Evolutionary conservation across 768 basidiomycete species (phyloP), one percentile per base, ranked within the genome.

Genomic region (Auriculariales sp.): DNA sequence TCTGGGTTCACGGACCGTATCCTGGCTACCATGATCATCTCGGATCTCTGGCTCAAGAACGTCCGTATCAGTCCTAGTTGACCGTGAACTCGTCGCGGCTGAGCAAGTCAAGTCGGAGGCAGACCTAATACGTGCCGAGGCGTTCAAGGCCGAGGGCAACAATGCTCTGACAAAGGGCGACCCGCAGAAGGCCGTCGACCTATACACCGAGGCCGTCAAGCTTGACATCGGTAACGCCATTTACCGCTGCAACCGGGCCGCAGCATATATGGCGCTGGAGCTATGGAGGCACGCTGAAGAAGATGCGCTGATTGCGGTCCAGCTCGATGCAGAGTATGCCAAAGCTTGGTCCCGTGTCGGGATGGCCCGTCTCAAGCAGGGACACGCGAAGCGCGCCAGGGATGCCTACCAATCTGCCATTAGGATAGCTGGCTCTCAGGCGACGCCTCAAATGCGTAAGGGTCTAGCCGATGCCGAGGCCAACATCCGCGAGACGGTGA

Each of bases 161-260:
- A 28, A 48, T 15, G 47, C 47, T 14, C 14, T 28, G 47, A 39
- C 27, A 31, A 48, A 14, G 30, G 32, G 32, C 14, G 28, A 48
- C 11, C 32, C 11, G 15, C 14, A 48, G 24, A 39, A n/a, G 14
- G 47, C 47, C 14, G n/a, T 39, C 24, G 32, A 48, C 15, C 22
- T 35, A 14, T 48, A 48, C 30, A 48, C 24, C 15, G 47, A 48
- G 28, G 47, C 47, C 15, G 15, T 48, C 28, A 28, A 48, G 15
- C 11, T 48, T 24, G 47, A 35, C 28, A 15, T 28, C 28, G 24
- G 17, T 12, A 35, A 48, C 22, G n/a, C 47, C 47, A 28, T 48
- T 28, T 48, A 34, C 14, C 47, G 15, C 28, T 48, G n/a, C 14
- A 39, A 48, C 30, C 24, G 47, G 12, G 47, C 47, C 11, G 47